Percentiles rank a stretch among this genome's conserved stretches.
These are phyloP conservation scores for Botryococcus braunii DNA, from an alignment of 163 green algal species.

Conservation along the genomic window DNA sequence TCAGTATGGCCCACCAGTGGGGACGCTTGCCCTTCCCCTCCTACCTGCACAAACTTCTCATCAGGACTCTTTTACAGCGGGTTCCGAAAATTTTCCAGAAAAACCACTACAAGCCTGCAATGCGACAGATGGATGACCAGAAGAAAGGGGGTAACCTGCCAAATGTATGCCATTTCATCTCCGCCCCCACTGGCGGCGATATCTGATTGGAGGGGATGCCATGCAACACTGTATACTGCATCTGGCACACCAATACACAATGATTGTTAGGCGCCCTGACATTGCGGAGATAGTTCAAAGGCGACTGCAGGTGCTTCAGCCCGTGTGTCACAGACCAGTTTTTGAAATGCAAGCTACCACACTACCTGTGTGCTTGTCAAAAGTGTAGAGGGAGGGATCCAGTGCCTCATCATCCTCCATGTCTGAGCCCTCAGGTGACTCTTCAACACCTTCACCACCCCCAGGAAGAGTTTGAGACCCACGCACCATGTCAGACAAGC, in stretches of 20 bases:
- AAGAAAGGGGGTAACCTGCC: constrained; percentile 29
- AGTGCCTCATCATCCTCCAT: neutral
- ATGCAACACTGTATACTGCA: constrained; percentile 67
- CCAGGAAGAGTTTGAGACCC: too few species aligned
- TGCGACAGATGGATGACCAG: neutral
- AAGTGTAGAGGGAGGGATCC: neutral
- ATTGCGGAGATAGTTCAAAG: too few species aligned
- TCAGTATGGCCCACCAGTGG: constrained; percentile 68
- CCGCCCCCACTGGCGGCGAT: constrained; percentile 65
- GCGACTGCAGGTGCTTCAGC: too few species aligned
- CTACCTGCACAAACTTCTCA: constrained; percentile 27
- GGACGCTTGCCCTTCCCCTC: constrained; percentile 54
- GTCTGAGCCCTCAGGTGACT: neutral
- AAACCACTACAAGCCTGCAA: neutral
- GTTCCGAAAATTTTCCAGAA: neutral
- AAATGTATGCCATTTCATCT: constrained; percentile 70
- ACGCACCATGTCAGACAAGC: too few species aligned
- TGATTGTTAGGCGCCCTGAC: too few species aligned
- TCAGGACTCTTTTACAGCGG: neutral
- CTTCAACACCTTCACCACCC: neutral
- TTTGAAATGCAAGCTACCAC: too few species aligned
- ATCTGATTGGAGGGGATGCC: constrained; percentile 43
- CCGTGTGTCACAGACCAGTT: too few species aligned
- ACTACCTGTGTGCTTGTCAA: constrained; percentile 6
- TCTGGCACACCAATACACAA: constrained; percentile 34